A percentile compares a stretch with the other conserved stretches of the same genome.
phyloP scores from a whole-genome alignment of 805 yeast species.

The Pichia heedii region DNA sequence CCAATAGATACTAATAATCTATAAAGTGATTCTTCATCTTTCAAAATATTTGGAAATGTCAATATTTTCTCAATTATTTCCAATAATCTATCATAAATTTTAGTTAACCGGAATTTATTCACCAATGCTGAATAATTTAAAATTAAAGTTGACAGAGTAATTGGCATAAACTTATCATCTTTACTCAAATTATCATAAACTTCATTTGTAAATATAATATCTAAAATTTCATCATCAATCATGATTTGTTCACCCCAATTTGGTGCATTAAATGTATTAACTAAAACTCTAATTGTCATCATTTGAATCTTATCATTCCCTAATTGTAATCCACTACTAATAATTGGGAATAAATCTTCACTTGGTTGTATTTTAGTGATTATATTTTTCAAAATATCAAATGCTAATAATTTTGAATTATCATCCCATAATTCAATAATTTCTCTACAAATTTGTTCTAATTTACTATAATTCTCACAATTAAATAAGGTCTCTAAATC shows the following conservation, averaged over 20 bases:
- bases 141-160: conserved; percentile 40
- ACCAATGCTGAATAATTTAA: conserved; percentile 39
- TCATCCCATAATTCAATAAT: conserved; percentile 37
- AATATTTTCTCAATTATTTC: conserved; percentile 4
- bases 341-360: conserved; percentile 30
- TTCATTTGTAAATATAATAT: conserved; percentile 27
- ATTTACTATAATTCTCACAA: conserved; percentile 31
- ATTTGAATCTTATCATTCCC: conserved; percentile 32
- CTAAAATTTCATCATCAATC: conserved; percentile 33
- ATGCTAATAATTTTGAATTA: conserved; percentile 41
- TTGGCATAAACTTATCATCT: conserved; percentile 24
- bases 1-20: conserved; percentile 57
- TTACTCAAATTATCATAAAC: conserved; percentile 11
- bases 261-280: conserved; percentile 41
- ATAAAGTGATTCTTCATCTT: conserved; percentile 59
- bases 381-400: conserved; percentile 50
- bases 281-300: conserved; percentile 49
- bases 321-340: conserved; percentile 33
- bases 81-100: conserved; percentile 9
- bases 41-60: conserved; percentile 11
- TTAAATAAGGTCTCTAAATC: conserved; percentile 44
- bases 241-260: conserved; percentile 40
- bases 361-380: conserved; percentile 35
- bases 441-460: conserved; percentile 7
- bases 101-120: conserved; percentile 21